phyloP scores from a whole-genome alignment of 495 filamentous ascomycete species.

The Jackrogersella minutella region DNA sequence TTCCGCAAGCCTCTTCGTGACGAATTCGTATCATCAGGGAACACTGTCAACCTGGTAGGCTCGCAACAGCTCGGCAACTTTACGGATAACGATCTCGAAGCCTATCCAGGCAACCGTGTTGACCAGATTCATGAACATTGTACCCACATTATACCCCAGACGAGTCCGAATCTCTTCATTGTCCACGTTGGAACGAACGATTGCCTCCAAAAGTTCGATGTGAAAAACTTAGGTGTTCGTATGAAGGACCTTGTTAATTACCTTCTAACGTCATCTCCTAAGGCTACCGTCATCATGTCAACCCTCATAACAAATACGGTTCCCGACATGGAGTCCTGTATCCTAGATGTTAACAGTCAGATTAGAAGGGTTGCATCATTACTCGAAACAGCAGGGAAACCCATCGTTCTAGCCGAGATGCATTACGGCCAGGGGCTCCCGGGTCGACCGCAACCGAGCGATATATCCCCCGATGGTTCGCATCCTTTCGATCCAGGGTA shows the following conservation, averaged over 20 bases:
- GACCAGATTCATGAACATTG: slow-evolving; percentile 39
- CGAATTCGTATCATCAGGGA: slow-evolving; percentile 34
- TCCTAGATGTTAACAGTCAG: not conserved
- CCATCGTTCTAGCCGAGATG: slow-evolving; percentile 23
- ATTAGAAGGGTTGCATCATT: slow-evolving; percentile 37
- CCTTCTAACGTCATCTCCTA: slow-evolving; percentile 19
- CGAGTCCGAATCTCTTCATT: slow-evolving; percentile 45
- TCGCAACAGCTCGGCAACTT: slow-evolving; percentile 40
- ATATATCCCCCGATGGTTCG: slow-evolving; percentile 29
- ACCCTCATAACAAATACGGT: slow-evolving; percentile 27
- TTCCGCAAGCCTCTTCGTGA: slow-evolving; percentile 55
- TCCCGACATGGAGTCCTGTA: slow-evolving; percentile 30
- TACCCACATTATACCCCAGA: slow-evolving; percentile 25
- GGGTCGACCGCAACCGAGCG: slow-evolving; percentile 28
- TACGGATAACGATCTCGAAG: slow-evolving; percentile 44
- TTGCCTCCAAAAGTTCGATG: slow-evolving; percentile 30
- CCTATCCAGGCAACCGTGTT: slow-evolving; percentile 42
- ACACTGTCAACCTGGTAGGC: slow-evolving; percentile 43
- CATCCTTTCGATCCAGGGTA: slow-evolving; percentile 55
- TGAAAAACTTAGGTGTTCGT: slow-evolving; percentile 1
- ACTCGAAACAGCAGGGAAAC: slow-evolving; percentile 41
- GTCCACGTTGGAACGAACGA: slow-evolving; percentile 48
- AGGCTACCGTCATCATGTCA: slow-evolving; percentile 26
- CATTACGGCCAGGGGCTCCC: slow-evolving; percentile 28
- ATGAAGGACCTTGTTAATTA: slow-evolving; percentile 12